Conservation (phyloP, 2,329 filamentous ascomycete species). For the Diaporthe humulicola region DNA sequence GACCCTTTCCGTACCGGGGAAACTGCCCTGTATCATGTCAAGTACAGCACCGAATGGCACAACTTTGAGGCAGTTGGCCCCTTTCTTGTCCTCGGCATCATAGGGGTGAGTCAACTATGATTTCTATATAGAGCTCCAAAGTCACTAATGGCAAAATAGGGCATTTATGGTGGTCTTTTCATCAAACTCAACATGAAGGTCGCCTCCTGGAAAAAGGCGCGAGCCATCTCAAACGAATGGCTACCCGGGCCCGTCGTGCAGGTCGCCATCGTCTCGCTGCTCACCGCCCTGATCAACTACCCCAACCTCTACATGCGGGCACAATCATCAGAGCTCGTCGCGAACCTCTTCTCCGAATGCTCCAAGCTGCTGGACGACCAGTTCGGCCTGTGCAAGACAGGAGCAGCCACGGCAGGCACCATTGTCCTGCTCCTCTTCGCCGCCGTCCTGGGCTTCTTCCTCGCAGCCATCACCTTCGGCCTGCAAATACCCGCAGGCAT, state of each 20-base stretch:
- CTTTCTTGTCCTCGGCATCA: slow-evolving; percentile 86
- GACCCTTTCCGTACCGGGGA: slow-evolving; percentile 97
- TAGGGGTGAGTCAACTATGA: slow-evolving; percentile 68
- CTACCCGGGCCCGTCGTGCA: slow-evolving; percentile 83
- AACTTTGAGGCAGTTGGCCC: slow-evolving; percentile 88
- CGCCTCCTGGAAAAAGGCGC: slow-evolving; percentile 79
- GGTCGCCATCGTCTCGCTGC: slow-evolving; percentile 81
- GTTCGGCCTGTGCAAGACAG: slow-evolving; percentile 90
- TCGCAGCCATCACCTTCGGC: slow-evolving; percentile 91
- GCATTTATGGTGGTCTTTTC: slow-evolving; percentile 94
- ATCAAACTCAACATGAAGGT: slow-evolving; percentile 94
- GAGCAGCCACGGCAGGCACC: slow-evolving; percentile 84
- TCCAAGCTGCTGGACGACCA: slow-evolving; percentile 84
- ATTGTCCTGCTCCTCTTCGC: slow-evolving; percentile 87
- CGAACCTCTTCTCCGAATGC: slow-evolving; percentile 93
- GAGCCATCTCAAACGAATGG: slow-evolving; percentile 60
- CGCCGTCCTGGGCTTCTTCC: slow-evolving; percentile 84
- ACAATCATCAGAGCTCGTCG: slow-evolving; percentile 91
- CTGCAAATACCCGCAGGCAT: slow-evolving; percentile 96
- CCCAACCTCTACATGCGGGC: slow-evolving; percentile 97
- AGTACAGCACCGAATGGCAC: slow-evolving; percentile 92
- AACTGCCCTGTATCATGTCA: slow-evolving; percentile 95
- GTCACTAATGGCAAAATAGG: slow-evolving; percentile 56
- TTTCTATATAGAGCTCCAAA: not conserved
- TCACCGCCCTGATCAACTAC: slow-evolving; percentile 93